Percentiles rank a stretch among this genome's conserved stretches.
phyloP scores from a whole-genome alignment of 192 early-diverging fungal genomes.

The Gonapodya prolifera region DNA sequence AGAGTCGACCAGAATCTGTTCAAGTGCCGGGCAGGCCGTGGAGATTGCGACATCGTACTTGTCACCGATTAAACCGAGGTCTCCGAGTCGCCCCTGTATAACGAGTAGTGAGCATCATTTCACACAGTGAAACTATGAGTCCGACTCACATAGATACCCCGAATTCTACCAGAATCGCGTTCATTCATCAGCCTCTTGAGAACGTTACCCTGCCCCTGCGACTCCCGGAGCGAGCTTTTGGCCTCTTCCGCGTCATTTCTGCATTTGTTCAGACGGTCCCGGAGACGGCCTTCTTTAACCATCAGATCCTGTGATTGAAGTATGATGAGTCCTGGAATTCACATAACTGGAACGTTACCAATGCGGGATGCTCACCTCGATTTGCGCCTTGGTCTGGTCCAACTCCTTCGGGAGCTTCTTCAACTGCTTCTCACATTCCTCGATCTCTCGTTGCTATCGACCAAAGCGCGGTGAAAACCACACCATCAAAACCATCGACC shows the following conservation, averaged over 20 bases:
- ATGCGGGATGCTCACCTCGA: not conserved
- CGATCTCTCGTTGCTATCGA: not conserved
- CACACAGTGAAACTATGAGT: not conserved
- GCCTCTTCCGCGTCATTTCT: slow-evolving; percentile 64
- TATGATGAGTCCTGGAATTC: too few relatives aligned
- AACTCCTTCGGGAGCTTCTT: not conserved
- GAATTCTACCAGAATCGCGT: slow-evolving; percentile 19
- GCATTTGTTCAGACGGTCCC: slow-evolving; percentile 20
- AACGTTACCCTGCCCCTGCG: slow-evolving; percentile 55
- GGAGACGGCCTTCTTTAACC: slow-evolving; percentile 24
- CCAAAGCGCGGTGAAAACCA: not conserved
- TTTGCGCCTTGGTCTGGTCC: not conserved
- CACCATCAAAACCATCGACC: not conserved
- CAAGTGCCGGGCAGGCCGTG: slow-evolving; percentile 68
- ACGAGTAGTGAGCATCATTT: not conserved
- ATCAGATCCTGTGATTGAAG: slow-evolving; percentile 18
- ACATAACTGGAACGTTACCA: too few relatives aligned
- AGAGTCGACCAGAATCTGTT: slow-evolving; percentile 83
- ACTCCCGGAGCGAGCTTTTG: slow-evolving; percentile 36
- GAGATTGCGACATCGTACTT: slow-evolving; percentile 93
- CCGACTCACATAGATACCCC: slow-evolving; percentile 23
- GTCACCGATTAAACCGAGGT: slow-evolving; percentile 85
- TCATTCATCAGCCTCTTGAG: slow-evolving; percentile 36
- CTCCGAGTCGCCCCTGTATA: slow-evolving; percentile 71
- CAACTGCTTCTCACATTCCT: slow-evolving; percentile 5